phyloP scores from a whole-genome alignment of 768 basidiomycete species.

The Mycena leptocephala region DNA sequence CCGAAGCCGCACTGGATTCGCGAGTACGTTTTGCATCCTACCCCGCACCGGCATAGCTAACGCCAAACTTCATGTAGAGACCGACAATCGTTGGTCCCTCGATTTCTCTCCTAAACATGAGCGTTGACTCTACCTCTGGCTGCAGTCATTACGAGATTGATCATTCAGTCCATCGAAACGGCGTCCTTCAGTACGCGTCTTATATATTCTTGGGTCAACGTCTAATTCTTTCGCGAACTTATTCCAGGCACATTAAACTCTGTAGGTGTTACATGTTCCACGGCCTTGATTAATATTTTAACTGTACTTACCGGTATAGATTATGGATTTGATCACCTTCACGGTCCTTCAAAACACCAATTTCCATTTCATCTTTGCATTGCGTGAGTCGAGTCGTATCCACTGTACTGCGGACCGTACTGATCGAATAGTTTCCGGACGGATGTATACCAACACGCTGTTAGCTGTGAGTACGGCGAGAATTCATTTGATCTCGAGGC shows the following conservation, averaged over 20 bases:
- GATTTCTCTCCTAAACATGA: background rate
- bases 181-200: background rate
- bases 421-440: background rate
- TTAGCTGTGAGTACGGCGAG: background rate
- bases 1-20: conserved; percentile 9
- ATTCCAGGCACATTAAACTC: background rate
- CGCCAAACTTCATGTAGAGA: background rate
- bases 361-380: conserved; percentile 10
- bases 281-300: background rate
- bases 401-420: background rate
- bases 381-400: background rate
- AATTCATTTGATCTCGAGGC: background rate
- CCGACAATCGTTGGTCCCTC: background rate
- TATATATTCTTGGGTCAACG: background rate
- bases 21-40: background rate
- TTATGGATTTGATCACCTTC: conserved; percentile 10
- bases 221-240: background rate
- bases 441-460: conserved; percentile 9
- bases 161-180: conserved; percentile 4
- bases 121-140: too few relatives aligned
- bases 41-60: background rate
- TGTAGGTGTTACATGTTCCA: background rate
- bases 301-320: background rate
- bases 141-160: background rate
- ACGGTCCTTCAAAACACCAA: conserved; percentile 8